Conservation (phyloP, 2,329 filamentous ascomycete genomes). For the Penicillium sp. region DNA sequence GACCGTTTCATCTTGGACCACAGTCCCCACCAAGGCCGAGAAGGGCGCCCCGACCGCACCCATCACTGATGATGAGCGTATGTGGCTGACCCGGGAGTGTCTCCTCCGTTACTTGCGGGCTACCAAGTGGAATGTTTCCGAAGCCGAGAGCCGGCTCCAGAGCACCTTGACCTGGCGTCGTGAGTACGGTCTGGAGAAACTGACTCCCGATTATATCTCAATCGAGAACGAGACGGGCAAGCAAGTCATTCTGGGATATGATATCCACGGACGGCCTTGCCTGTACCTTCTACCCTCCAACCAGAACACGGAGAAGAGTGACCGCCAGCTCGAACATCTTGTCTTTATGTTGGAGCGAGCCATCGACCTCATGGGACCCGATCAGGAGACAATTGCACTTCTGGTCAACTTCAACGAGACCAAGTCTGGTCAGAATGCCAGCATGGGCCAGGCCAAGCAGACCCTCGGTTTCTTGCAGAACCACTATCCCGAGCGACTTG, state of each 20-base stretch:
- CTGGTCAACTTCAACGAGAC: constrained; percentile 89
- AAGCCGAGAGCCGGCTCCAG: constrained; percentile 77
- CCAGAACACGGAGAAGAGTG: constrained; percentile 87
- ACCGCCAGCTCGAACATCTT: constrained; percentile 87
- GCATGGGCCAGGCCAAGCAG: constrained; percentile 74
- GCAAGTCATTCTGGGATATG: constrained; percentile 85
- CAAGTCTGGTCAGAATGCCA: constrained; percentile 74
- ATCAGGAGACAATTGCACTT: constrained; percentile 82
- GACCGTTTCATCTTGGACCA: constrained; percentile 70
- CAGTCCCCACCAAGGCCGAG: constrained; percentile 65
- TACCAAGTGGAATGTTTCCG: constrained; percentile 80
- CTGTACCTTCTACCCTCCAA: constrained; percentile 85
- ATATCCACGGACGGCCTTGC: constrained; percentile 82
- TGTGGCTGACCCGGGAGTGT: constrained; percentile 92
- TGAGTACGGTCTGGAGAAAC: constrained; percentile 78
- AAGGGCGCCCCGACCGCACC: constrained; percentile 61
- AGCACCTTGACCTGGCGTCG: constrained; percentile 84
- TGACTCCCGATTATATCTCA: constrained; percentile 81
- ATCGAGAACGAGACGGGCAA: constrained; percentile 97
- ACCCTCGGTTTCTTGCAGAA: constrained; percentile 90
- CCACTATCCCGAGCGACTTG: constrained; percentile 91
- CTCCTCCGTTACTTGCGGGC: constrained; percentile 90
- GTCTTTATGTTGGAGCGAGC: constrained; percentile 94
- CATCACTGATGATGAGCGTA: constrained; percentile 75
- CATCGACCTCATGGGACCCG: constrained; percentile 82